Evolutionary conservation across 2,329 filamentous ascomycete species (phyloP).

Genomic region (Botrytis paeoniae): DNA sequence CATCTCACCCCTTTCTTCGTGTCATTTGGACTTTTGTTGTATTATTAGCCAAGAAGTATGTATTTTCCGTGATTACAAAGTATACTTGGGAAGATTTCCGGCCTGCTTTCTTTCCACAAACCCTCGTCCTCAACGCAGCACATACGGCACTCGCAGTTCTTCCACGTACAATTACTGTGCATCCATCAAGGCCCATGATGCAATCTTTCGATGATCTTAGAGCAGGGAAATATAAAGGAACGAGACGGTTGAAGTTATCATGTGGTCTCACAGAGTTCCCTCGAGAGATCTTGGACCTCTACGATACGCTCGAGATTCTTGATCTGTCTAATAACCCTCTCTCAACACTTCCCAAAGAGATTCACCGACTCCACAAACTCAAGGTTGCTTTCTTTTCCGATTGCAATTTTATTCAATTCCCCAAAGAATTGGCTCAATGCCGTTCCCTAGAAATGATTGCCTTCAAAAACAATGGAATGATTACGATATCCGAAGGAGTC

Average conservation of each 20-base stretch:
- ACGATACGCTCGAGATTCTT: slow-evolving; percentile 44
- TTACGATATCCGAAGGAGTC: slow-evolving; percentile 41
- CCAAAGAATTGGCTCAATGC: slow-evolving; percentile 43
- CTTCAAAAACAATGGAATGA: slow-evolving; percentile 48
- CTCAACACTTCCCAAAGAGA: slow-evolving; percentile 41
- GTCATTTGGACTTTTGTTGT: background rate
- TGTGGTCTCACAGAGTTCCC: slow-evolving; percentile 39
- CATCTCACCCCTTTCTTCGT: background rate
- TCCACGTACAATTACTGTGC: background rate
- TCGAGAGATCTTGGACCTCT: slow-evolving; percentile 42
- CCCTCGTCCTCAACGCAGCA: background rate
- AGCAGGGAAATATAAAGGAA: slow-evolving; percentile 31
- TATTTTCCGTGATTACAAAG: background rate
- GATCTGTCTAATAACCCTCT: slow-evolving; percentile 49
- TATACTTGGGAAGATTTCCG: background rate
- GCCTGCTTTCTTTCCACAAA: background rate
- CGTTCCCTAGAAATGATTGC: slow-evolving; percentile 49
- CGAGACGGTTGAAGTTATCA: slow-evolving; percentile 34
- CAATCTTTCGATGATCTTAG: slow-evolving; percentile 28
- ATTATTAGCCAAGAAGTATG: background rate
- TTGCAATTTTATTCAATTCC: slow-evolving; percentile 46
- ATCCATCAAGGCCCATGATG: slow-evolving; percentile 21
- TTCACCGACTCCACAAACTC: slow-evolving; percentile 44
- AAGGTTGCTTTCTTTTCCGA: slow-evolving; percentile 48
- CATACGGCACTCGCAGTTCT: background rate